Base-by-base conservation (phyloP, 495 filamentous ascomycete species). In the Lophiotrema nucula region DNA sequence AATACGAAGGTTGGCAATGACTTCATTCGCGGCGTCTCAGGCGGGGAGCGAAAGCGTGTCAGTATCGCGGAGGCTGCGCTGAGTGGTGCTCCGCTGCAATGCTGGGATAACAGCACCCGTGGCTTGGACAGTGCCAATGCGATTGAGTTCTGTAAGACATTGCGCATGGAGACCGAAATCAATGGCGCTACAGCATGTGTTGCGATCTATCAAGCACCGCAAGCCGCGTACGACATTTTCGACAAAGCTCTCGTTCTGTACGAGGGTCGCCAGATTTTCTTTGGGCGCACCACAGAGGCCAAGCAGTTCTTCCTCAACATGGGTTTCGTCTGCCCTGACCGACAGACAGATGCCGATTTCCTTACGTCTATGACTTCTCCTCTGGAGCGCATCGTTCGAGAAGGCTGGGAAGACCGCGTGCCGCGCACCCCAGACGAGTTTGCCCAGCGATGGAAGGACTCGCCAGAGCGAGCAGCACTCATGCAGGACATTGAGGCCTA, bases 401-500 rank as follows among this genome's bases (percentile, higher is more conserved):
- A 73, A 0, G 88, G 87, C 0, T 87, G 77, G 68, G 81, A 89
- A 49, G 69, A 77, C 27, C 74, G 74, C 44, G 83, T 87, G 3
- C 89, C 88, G 8, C 81, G 86, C 4, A 88, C 86, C 0, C 77
- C 87, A 0, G 81, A 84, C 31, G 87, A 90, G 22, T 88, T 90
- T 51, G 85, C 83, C 37, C 68, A 73, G 24, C 80, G 80, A 22
- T 95, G 89, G 89, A 87, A 84, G 67, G 79, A 81, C 47, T 93
- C 88, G 62, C 69, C 77, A n/a, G 84, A 89, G 35, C 81, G 86
- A 53, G 71, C 76, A 52, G 70, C 76, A 28, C 80, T 95, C 11
- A 74, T 89, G 58, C 70, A 63, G 16, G 86, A 92, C 48, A 90
- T 93, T 41, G 84, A 89, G 28, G 72, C 79, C 22, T 91, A 87